Evolutionary conservation across 2,329 filamentous ascomycete species (phyloP), one percentile per base, ranked within the genome.

Genomic region (Fusarium incarnatum): DNA sequence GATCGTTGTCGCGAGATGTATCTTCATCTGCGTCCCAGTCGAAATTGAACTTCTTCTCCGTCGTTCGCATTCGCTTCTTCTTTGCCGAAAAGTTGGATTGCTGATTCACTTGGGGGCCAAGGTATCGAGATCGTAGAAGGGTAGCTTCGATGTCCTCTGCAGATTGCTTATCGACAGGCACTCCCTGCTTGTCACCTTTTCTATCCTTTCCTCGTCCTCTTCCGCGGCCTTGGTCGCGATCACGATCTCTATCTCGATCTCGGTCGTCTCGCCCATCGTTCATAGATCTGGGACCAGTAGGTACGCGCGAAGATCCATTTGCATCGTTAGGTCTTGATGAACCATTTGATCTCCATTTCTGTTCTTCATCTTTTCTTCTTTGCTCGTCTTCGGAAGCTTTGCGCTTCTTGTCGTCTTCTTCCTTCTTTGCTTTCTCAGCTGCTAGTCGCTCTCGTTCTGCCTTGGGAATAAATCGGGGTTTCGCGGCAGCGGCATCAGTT

Each of bases 21-120:
- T 99, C 96, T 77, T 99, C 96, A 66, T 97, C 93, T 2, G 89
- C 88, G 73, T 97, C 97, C 96, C 96, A 99, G 75, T 97, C 96
- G 75, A 99, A 99, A 76, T 98, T 99, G 84, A 99, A 99, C 79
- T 99, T 98, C 81, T 94, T 94, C 77, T 97, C 95, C 2, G 93
- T 96, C 2, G 94, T 97, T 67, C 95, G 88, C 83, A 93, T 92
- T 60, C 95, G 88, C 84, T 98, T 98, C 87, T 98, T 99, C 83
- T 96, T 93, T 2, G 94, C 94, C 0, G 94, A 97, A 77, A 98
- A 98, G 40, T 88, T 97, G 7, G 92, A 94, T 60, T 85, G 87
- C 69, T 91, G 88, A 71, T 96, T 97, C 55, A 92, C 89, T 70
- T 97, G 93, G 2, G 93, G 92, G 5, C 96, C 96, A 87, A 98